phyloP scores from a whole-genome alignment of 305 asterid genomes.

The Vinca major region DNA sequence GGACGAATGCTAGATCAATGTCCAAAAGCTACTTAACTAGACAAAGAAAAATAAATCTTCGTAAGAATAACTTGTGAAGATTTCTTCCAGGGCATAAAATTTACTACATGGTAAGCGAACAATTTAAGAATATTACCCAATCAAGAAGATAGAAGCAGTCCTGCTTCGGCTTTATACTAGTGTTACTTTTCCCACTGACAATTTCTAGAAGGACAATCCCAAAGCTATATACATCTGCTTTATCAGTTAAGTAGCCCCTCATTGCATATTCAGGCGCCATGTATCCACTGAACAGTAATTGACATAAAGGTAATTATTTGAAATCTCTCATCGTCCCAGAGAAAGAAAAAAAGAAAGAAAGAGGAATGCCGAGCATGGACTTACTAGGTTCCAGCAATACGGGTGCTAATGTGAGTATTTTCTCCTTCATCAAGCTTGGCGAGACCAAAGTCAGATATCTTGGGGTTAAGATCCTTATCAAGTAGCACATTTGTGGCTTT shows the following conservation, averaged over 20 bases:
- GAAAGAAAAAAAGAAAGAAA: no score
- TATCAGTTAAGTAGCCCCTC: slow-evolving; percentile 63
- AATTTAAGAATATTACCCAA: slow-evolving; percentile 34
- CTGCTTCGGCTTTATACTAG: slow-evolving; percentile 27
- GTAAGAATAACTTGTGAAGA: neutral
- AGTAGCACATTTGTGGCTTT: slow-evolving; percentile 60
- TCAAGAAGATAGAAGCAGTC: slow-evolving; percentile 49
- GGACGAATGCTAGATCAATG: neutral
- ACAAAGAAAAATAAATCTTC: neutral
- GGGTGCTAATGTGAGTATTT: slow-evolving; percentile 64
- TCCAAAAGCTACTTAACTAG: neutral
- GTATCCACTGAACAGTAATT: slow-evolving; percentile 23
- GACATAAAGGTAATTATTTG: neutral
- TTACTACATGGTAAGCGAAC: neutral
- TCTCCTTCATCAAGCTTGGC: slow-evolving; percentile 63
- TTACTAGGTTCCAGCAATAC: slow-evolving; percentile 65
- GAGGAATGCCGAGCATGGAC: slow-evolving; percentile 5
- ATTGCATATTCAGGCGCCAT: slow-evolving; percentile 87
- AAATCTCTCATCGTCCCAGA: neutral
- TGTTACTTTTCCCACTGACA: slow-evolving; percentile 47
- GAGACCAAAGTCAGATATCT: slow-evolving; percentile 67
- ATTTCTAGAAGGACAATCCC: slow-evolving; percentile 67
- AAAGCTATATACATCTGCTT: slow-evolving; percentile 76
- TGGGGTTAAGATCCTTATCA: slow-evolving; percentile 43
- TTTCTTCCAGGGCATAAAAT: neutral